phyloP scores from a whole-genome alignment of 306 rosid species.

The Cicer yamashitae region DNA sequence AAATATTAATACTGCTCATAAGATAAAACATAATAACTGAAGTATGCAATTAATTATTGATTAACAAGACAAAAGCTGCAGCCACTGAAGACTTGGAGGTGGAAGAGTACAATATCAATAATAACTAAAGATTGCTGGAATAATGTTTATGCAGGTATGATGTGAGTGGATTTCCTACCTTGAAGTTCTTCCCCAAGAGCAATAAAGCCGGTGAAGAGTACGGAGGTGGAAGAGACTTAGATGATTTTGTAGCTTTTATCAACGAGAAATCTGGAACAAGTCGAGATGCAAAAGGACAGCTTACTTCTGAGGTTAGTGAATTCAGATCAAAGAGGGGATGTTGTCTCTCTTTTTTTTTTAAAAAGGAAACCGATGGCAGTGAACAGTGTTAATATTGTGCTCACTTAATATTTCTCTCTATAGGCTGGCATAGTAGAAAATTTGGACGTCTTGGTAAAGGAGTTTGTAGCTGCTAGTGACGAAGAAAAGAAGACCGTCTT shows the following conservation, averaged over 20 bases:
- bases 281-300: conserved; percentile 81
- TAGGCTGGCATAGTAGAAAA: conserved; percentile 82
- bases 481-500: conserved; percentile 75
- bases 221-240: conserved; percentile 85
- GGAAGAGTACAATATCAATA: conserved; percentile 22
- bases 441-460: conserved; percentile 77
- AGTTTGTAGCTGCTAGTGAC: conserved; percentile 65
- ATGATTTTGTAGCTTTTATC: conserved; percentile 78
- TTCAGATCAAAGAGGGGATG: conserved; percentile 8
- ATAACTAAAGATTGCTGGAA: conserved; percentile 28
- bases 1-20: not conserved
- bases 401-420: conserved; percentile 45
- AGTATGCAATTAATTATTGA: conserved; percentile 17
- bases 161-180: conserved; percentile 85
- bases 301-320: conserved; percentile 69
- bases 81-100: not conserved
- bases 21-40: not conserved
- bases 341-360: not conserved
- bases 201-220: conserved; percentile 91
- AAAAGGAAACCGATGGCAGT: not conserved
- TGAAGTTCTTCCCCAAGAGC: conserved; percentile 87
- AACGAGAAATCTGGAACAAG: conserved; percentile 77
- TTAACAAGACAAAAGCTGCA: not conserved
- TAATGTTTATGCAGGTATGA: conserved; percentile 68
- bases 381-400: conserved; percentile 1